A percentile compares a stretch with the other conserved stretches of the same genome.
Evolutionary conservation across 2,329 filamentous ascomycete genomes (phyloP).

Genomic region (Verticillium nonalfalfae): DNA sequence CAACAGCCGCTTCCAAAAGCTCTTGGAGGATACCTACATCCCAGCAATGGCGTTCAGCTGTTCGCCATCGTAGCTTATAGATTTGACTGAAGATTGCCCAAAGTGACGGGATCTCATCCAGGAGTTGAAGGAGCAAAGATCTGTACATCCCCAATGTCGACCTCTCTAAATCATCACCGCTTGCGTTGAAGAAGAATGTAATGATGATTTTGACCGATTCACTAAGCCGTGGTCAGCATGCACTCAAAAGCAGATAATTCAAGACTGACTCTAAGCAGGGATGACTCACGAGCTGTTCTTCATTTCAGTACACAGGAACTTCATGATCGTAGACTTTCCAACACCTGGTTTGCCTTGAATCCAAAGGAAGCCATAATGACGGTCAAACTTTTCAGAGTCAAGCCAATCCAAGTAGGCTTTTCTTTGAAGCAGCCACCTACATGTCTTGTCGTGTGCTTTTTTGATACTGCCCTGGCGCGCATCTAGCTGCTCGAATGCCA

Average conservation of each 20-base stretch:
- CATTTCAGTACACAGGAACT: slow-evolving; percentile 20
- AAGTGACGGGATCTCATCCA: slow-evolving; percentile 25
- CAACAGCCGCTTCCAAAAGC: neutral
- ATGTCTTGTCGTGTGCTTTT: slow-evolving; percentile 28
- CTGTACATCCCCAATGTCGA: slow-evolving; percentile 42
- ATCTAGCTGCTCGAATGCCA: slow-evolving; percentile 30
- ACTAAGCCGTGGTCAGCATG: neutral
- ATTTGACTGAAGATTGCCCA: slow-evolving; percentile 2
- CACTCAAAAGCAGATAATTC: neutral
- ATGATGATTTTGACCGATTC: slow-evolving; percentile 14
- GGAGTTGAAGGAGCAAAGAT: slow-evolving; percentile 39
- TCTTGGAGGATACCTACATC: neutral
- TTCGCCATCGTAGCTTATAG: neutral
- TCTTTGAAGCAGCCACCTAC: slow-evolving; percentile 30
- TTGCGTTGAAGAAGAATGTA: slow-evolving; percentile 43
- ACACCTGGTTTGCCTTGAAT: slow-evolving; percentile 38
- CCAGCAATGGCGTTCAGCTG: neutral
- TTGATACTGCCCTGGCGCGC: slow-evolving; percentile 25
- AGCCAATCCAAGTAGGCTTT: slow-evolving; percentile 29
- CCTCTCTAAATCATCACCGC: slow-evolving; percentile 35
- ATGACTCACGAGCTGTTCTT: neutral
- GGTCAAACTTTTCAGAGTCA: slow-evolving; percentile 9
- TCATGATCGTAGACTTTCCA: slow-evolving; percentile 42
- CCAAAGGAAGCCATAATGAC: slow-evolving; percentile 36
- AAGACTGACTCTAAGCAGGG: neutral